These are phyloP conservation scores for Amanita polypyramis DNA, from an alignment of 768 basidiomycete species.

Conservation along the genomic window DNA sequence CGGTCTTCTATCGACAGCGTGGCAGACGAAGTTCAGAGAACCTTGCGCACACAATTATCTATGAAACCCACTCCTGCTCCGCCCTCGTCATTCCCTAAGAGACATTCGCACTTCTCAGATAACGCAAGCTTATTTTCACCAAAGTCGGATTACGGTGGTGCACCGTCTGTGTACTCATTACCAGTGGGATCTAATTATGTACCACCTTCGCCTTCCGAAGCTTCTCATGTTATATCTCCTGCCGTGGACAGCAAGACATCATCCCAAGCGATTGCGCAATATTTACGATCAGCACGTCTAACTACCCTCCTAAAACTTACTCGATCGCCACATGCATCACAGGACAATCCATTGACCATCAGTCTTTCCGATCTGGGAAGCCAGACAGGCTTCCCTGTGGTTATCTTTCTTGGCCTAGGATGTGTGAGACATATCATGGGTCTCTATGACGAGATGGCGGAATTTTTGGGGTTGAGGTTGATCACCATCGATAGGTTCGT, in stretches of 20 bases:
- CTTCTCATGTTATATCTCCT: slow-evolving; percentile 19
- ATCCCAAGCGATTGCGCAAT: slow-evolving; percentile 73
- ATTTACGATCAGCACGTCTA: slow-evolving; percentile 76
- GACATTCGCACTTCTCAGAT: slow-evolving; percentile 48
- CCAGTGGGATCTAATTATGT: slow-evolving; percentile 36
- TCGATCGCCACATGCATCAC: slow-evolving; percentile 69
- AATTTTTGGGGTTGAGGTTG: slow-evolving; percentile 72
- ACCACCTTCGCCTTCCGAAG: slow-evolving; percentile 38
- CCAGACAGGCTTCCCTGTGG: slow-evolving; percentile 74
- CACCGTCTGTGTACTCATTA: slow-evolving; percentile 40
- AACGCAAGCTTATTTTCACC: slow-evolving; percentile 43
- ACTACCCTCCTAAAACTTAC: slow-evolving; percentile 76
- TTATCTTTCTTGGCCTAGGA: slow-evolving; percentile 89
- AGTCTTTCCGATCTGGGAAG: slow-evolving; percentile 92
- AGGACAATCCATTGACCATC: slow-evolving; percentile 65
- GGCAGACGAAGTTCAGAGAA: slow-evolving; percentile 69
- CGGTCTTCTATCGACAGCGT: slow-evolving; percentile 87
- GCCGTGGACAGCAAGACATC: slow-evolving; percentile 34
- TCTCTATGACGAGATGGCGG: slow-evolving; percentile 93
- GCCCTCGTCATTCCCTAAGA: slow-evolving; percentile 33
- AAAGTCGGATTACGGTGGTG: slow-evolving; percentile 37
- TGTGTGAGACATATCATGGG: slow-evolving; percentile 94
- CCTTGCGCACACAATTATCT: slow-evolving; percentile 49
- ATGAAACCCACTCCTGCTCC: slow-evolving; percentile 25
- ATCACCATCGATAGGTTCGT: slow-evolving; percentile 88